Evolutionary conservation across 768 basidiomycete genomes (phyloP).

Genomic region (Naganishia vaughanmartiniae): DNA sequence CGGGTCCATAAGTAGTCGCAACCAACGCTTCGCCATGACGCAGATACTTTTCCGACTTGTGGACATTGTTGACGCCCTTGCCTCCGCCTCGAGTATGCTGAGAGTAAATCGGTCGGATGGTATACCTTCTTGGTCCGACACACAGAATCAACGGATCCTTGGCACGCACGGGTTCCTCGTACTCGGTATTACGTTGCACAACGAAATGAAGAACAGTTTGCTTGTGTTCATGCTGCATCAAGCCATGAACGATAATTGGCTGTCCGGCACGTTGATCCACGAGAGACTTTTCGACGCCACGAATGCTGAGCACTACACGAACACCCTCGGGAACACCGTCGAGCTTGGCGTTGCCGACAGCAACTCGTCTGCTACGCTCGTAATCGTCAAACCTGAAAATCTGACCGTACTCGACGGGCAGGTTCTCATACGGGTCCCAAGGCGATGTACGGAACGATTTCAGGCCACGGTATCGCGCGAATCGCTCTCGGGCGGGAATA

Average conservation of each 20-base stretch:
- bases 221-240: slow-evolving; percentile 95
- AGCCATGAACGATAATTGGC: slow-evolving; percentile 70
- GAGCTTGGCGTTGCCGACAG: slow-evolving; percentile 56
- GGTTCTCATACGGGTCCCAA: slow-evolving; percentile 96
- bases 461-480: slow-evolving; percentile 87
- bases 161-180: slow-evolving; percentile 77
- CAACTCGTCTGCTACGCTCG: slow-evolving; percentile 70
- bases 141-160: slow-evolving; percentile 90
- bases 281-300: slow-evolving; percentile 69
- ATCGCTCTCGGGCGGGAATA: slow-evolving; percentile 71
- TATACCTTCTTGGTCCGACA: slow-evolving; percentile 79
- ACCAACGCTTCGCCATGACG: slow-evolving; percentile 70
- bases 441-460: slow-evolving; percentile 90
- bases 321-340: slow-evolving; percentile 77
- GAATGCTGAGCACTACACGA: slow-evolving; percentile 73
- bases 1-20: slow-evolving; percentile 83
- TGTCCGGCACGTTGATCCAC: slow-evolving; percentile 48
- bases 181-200: slow-evolving; percentile 93
- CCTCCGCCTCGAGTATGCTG: slow-evolving; percentile 84
- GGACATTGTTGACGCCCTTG: slow-evolving; percentile 90
- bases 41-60: slow-evolving; percentile 90
- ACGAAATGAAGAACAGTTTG: slow-evolving; percentile 86
- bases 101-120: slow-evolving; percentile 83
- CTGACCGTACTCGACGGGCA: slow-evolving; percentile 86
- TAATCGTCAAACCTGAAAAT: slow-evolving; percentile 98